Evolutionary conservation across 148 eudicot species (phyloP), one percentile per base, ranked within the genome.

Genomic region (Polygonum maritimum): DNA sequence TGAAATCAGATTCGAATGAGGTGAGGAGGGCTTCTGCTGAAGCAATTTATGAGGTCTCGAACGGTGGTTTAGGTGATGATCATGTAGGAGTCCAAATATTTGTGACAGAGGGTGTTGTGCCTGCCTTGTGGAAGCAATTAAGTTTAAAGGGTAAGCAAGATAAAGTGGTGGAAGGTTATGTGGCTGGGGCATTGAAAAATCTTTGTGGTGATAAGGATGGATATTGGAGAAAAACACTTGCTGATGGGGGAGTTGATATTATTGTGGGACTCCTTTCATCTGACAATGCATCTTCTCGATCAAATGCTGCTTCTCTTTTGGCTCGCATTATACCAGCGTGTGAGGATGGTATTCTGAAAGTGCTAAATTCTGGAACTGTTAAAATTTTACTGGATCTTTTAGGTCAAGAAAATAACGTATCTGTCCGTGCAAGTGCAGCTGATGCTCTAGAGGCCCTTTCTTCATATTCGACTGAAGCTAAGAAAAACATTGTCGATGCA

Each of bases 141-240:
- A 83, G 83, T 79, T 70, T 78, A 11, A 83, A 82, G 77, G 84
- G 79, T 48, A 84, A 83, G 78, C 86, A 85, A 76, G 93, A 89
- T 75, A 89, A 83, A 85, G 86, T 86, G 76, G 93, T 91, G 13
- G 93, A 88, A 83, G 90, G 93, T 44, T 91, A 86, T 81, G 87
- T 91, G 72, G 88, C 93, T 18, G 97, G 97, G 79, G 93, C 97
- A 60, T 78, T 91, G 79, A 86, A 91, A 75, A 91, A 91, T 80
- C 89, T 91, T 39, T 89, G 97, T 79, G 89, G 91, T n/a, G 91
- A 91, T 75, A 86, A 79, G 83, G 94, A 90, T 82, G 94, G 94
- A 45, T 87, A 87, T 63, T 92, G 94, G 97, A 83, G 83, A 82
- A 84, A 80, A 13, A 89, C 94, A 74, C 91, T 92, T 67, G 94